Evolutionary conservation across 2,329 filamentous ascomycete species (phyloP).

Genomic region (Dactylellina drechsleri): DNA sequence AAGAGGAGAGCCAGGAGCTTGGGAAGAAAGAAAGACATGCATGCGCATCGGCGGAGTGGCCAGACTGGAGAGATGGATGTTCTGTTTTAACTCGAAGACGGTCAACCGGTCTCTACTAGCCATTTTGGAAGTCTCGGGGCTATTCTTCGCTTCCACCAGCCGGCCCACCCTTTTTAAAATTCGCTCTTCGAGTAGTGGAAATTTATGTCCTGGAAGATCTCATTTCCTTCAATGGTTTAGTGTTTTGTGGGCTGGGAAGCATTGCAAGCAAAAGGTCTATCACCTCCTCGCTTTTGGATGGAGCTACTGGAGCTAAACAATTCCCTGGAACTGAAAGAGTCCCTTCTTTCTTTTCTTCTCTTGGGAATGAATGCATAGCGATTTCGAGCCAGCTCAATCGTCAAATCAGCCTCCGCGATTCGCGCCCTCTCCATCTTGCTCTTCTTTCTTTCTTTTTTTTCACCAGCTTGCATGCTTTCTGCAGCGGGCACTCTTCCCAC

Average conservation of each 20-base stretch:
- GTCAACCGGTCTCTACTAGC: constrained; percentile 37
- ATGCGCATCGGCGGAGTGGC: constrained; percentile 21
- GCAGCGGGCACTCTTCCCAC: constrained; percentile 41
- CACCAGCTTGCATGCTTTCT: constrained; percentile 54
- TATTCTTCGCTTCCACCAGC: constrained; percentile 17
- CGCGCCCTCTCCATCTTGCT: constrained; percentile 42
- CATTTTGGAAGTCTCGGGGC: constrained; percentile 45
- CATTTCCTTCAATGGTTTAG: constrained; percentile 50
- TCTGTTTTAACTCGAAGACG: constrained; percentile 18
- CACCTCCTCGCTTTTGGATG: constrained; percentile 43
- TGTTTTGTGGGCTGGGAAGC: constrained; percentile 13
- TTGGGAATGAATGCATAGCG: constrained; percentile 46
- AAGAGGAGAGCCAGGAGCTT: constrained; percentile 26
- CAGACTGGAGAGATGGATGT: constrained; percentile 22
- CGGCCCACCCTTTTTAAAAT: constrained; percentile 21
- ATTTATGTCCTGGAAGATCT: constrained; percentile 49
- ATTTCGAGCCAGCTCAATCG: constrained; percentile 39
- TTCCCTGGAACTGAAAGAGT: constrained; percentile 49
- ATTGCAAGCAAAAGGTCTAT: constrained; percentile 21
- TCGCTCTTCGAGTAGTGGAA: constrained; percentile 53
- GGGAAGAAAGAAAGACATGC: background rate
- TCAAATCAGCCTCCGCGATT: constrained; percentile 36
- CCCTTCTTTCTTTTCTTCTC: constrained; percentile 23
- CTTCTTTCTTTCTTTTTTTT: constrained; percentile 9
- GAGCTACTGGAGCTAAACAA: constrained; percentile 47